phyloP scores from a whole-genome alignment of 2,329 filamentous ascomycete genomes.

The Lachnellula subtilissima region DNA sequence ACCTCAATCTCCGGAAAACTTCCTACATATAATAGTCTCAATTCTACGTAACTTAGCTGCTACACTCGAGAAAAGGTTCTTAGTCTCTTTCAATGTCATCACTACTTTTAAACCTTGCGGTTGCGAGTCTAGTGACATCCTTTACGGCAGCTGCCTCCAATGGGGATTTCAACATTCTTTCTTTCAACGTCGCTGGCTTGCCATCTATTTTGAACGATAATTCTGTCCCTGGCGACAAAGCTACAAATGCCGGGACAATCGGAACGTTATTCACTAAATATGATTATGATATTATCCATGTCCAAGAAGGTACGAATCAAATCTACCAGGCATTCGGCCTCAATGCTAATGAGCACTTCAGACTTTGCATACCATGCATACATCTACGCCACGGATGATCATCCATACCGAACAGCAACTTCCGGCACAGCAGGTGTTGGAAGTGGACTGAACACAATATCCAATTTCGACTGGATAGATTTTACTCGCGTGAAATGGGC shows the following conservation, averaged over 20 bases:
- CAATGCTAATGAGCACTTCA: constrained; percentile 19
- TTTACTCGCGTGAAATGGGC: constrained; percentile 56
- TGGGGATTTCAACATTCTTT: constrained; percentile 47
- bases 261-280: constrained; percentile 52
- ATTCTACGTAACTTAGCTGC: neutral
- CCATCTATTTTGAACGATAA: constrained; percentile 54
- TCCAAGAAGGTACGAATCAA: constrained; percentile 48
- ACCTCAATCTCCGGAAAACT: too few species aligned
- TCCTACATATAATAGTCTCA: neutral
- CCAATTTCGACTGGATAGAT: constrained; percentile 52
- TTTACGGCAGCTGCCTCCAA: constrained; percentile 26
- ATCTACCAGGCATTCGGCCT: neutral
- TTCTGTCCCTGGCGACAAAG: constrained; percentile 58
- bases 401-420: constrained; percentile 57
- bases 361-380: constrained; percentile 65
- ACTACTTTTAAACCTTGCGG: constrained; percentile 11
- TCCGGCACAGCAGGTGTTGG: constrained; percentile 61
- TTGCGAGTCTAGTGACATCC: constrained; percentile 8
- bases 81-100: neutral
- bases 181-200: constrained; percentile 58
- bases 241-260: constrained; percentile 51
- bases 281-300: constrained; percentile 57
- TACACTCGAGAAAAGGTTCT: neutral
- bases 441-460: constrained; percentile 58
- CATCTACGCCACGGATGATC: constrained; percentile 56